Conservation (phyloP, 495 filamentous ascomycete species). For the Podospora pseudoanserina region DNA sequence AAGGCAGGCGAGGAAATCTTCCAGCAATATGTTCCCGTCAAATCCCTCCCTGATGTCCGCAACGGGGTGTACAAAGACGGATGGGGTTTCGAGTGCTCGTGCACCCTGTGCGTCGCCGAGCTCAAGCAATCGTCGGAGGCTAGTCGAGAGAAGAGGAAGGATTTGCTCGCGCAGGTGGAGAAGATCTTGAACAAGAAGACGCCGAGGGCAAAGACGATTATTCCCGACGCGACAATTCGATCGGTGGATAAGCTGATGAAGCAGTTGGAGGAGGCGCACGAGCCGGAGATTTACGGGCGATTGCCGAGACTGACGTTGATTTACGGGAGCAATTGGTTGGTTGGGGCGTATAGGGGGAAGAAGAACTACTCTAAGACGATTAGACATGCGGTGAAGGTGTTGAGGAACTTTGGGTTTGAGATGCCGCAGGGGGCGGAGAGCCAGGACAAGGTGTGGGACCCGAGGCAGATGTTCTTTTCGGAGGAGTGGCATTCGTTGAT, state of each 20-base stretch:
- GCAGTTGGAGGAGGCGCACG: conserved; percentile 39
- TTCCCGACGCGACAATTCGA: conserved; percentile 32
- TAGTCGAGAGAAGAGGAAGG: conserved; percentile 24
- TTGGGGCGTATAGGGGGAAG: conserved; percentile 34
- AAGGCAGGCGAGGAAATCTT: conserved; percentile 50
- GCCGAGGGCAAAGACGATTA: conserved; percentile 17
- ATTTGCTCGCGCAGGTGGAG: conserved; percentile 28
- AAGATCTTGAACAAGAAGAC: conserved; percentile 26
- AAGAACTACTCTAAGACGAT: conserved; percentile 41
- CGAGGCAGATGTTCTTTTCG: conserved; percentile 23
- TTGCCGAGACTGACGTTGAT: conserved; percentile 41
- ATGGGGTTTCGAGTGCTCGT: conserved; percentile 51
- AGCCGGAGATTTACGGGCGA: conserved; percentile 32
- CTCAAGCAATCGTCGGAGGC: conserved; percentile 14
- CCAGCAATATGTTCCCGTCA: conserved; percentile 36
- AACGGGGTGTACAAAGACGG: conserved; percentile 26
- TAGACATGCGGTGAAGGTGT: conserved; percentile 34
- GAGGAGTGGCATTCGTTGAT: conserved; percentile 30
- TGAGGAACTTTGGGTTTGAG: conserved; percentile 45
- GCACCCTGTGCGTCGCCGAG: conserved; percentile 40
- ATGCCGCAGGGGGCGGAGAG: conserved; percentile 18
- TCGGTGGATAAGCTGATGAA: conserved; percentile 30
- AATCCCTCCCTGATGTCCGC: conserved; percentile 18
- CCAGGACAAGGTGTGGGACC: conserved; percentile 28
- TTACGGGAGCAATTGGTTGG: conserved; percentile 42